These are phyloP conservation scores for Umbelopsis sp. DNA, from an alignment of 192 early-diverging fungal species.

Conservation along the genomic window DNA sequence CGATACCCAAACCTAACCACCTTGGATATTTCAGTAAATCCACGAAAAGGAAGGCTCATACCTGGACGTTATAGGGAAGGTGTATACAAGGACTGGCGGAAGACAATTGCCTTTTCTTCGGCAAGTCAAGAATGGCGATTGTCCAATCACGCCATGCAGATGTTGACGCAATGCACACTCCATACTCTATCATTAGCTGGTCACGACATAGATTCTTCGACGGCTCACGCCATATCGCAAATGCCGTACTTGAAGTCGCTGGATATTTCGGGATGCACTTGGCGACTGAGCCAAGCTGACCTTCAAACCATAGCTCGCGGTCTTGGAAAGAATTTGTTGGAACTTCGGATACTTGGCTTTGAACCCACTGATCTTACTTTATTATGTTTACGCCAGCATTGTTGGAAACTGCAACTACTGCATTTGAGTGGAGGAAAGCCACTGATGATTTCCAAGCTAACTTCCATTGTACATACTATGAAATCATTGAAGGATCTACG, in stretches of 20 bases:
- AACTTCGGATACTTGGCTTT: conserved; percentile 32
- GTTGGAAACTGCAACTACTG: conserved; percentile 20
- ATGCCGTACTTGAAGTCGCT: background rate
- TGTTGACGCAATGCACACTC: background rate
- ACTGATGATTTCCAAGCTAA: conserved; percentile 8
- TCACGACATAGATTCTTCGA: background rate
- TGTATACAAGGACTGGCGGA: conserved; percentile 11
- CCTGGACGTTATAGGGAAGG: conserved; percentile 12
- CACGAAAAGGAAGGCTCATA: conserved; percentile 4
- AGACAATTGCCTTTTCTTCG: conserved; percentile 1
- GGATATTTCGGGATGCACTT: conserved; percentile 27
- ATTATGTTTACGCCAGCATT: conserved; percentile 24
- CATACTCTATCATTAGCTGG: conserved; percentile 13
- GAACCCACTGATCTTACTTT: conserved; percentile 26
- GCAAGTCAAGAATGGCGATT: background rate
- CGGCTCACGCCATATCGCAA: background rate
- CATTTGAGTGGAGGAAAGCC: conserved; percentile 33
- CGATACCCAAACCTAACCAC: background rate
- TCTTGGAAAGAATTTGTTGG: conserved; percentile 10
- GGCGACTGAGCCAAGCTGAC: conserved; percentile 20
- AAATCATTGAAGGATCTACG: conserved; percentile 22
- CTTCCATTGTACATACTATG: conserved; percentile 12
- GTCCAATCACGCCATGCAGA: conserved; percentile 6
- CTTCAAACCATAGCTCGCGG: conserved; percentile 23
- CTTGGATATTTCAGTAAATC: conserved; percentile 10